phyloP scores from a whole-genome alignment of 2,329 filamentous ascomycete species.

The Fusarium scirpi region DNA sequence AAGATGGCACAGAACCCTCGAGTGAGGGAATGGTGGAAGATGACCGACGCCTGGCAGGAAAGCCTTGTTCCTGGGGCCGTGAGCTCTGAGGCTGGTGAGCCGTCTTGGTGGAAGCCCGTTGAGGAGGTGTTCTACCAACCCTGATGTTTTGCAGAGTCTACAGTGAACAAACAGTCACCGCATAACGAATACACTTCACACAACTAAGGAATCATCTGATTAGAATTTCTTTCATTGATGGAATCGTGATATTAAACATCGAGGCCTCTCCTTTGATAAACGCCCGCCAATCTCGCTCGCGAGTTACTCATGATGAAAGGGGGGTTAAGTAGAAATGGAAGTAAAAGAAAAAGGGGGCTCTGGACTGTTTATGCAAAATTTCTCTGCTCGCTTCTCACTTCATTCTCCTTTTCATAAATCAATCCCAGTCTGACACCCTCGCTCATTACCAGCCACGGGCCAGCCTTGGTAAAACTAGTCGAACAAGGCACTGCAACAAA shows the following conservation, averaged over 20 bases:
- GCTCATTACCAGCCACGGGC: slow-evolving; percentile 42
- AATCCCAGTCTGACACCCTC: slow-evolving; percentile 26
- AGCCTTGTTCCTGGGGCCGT: slow-evolving; percentile 69
- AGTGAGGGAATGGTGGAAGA: slow-evolving; percentile 82
- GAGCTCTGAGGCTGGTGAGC: slow-evolving; percentile 68
- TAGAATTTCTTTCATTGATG: slow-evolving; percentile 29
- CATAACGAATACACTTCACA: neutral
- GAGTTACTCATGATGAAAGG: slow-evolving; percentile 46
- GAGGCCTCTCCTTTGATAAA: slow-evolving; percentile 40
- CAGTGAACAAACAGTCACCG: neutral
- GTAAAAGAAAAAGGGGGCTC: slow-evolving; percentile 26
- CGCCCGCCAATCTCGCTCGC: slow-evolving; percentile 49
- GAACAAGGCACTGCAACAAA: slow-evolving; percentile 21
- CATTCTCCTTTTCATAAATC: slow-evolving; percentile 34
- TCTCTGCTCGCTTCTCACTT: neutral
- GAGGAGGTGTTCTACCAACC: slow-evolving; percentile 76
- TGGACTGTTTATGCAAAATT: slow-evolving; percentile 46
- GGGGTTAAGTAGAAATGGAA: slow-evolving; percentile 40
- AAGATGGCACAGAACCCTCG: slow-evolving; percentile 78
- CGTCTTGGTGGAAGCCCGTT: slow-evolving; percentile 76
- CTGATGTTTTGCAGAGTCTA: slow-evolving; percentile 43
- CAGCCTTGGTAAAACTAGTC: slow-evolving; percentile 20
- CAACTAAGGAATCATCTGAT: neutral
- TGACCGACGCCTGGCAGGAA: slow-evolving; percentile 83
- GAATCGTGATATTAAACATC: slow-evolving; percentile 36